Base-by-base conservation (phyloP, 2,329 filamentous ascomycete species). In the Arthrinium phaeospermum region DNA sequence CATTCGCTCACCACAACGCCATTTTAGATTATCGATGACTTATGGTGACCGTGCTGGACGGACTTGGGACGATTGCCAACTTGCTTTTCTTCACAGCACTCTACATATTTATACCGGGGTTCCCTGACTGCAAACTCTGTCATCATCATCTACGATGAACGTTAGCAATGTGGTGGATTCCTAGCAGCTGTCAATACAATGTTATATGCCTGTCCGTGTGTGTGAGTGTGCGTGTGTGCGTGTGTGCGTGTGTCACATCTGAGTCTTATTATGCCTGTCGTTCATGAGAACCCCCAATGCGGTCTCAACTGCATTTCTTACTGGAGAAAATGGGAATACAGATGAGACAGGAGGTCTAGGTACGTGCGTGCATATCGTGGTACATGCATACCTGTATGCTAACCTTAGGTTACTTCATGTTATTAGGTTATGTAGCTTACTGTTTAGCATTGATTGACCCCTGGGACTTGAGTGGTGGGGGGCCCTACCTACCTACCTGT, bases 61-160 rank as follows among this genome's bases (percentile, higher is more conserved):
- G 30, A 61, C 30, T 61, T 37, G 16, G 53, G 53, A 41, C 57
- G 57, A 64, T 41, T 41, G 6, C 34, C 57, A 22, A 22, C 53
- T 61, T 34, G 37, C 34, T 41, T 10, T 41, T n/a, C 24, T 34
- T 34, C 13, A 14, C 51, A 12, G 30, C 19, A 41, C 22, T 64
- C 13, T 13, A 19, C 34, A 41, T 37, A 41, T 64, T n/a, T 5
- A 41, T 41, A 41, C 57, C 34, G 57, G 57, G 57, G 4, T 24
- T 41, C 57, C 34, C 34, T 37, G 53, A n/a, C 4, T 64, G 57
- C 34, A 41, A 64, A 64, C 34, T 64, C 57, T 24, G 57, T n/a
- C 57, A 64, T 64, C 57, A 64, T 64, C 22, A 37, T 64, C 34
- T n/a, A 64, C 41, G 57, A 64, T 34, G 57, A 64, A 22, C 41